These are phyloP conservation scores for Aspergillus sojae DNA, from an alignment of 2,329 filamentous ascomycete genomes.

Conservation along the genomic window DNA sequence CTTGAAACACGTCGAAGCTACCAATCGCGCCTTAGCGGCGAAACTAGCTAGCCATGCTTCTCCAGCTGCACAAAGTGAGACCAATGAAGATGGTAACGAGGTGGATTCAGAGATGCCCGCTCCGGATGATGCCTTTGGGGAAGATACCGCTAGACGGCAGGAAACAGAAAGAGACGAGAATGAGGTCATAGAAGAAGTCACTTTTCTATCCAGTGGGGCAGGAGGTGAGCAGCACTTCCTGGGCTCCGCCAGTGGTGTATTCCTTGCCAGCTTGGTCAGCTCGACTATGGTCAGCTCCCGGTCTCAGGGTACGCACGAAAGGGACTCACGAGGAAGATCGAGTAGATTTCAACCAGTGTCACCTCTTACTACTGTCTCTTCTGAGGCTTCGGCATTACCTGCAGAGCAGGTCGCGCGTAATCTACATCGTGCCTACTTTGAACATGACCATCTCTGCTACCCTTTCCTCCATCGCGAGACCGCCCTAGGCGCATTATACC, in stretches of 20 bases:
- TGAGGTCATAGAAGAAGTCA: neutral
- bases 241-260: neutral
- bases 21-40: neutral
- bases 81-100: neutral
- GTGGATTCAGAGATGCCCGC: neutral
- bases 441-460: neutral
- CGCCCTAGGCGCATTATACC: neutral
- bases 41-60: neutral
- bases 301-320: neutral
- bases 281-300: neutral
- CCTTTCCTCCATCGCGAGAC: neutral
- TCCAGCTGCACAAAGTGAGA: neutral
- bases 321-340: neutral
- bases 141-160: neutral
- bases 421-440: neutral
- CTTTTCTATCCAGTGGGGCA: neutral
- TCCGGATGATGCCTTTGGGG: neutral
- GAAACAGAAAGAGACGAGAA: neutral
- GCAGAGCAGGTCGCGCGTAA: neutral
- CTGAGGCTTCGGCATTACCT: neutral
- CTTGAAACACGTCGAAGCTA: neutral
- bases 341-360: neutral
- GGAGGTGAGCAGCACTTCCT: conserved; percentile 22
- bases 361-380: neutral
- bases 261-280: neutral